These are phyloP conservation scores for Paramyrothecium sp. DNA, from an alignment of 2,329 filamentous ascomycete genomes.

Conservation along the genomic window DNA sequence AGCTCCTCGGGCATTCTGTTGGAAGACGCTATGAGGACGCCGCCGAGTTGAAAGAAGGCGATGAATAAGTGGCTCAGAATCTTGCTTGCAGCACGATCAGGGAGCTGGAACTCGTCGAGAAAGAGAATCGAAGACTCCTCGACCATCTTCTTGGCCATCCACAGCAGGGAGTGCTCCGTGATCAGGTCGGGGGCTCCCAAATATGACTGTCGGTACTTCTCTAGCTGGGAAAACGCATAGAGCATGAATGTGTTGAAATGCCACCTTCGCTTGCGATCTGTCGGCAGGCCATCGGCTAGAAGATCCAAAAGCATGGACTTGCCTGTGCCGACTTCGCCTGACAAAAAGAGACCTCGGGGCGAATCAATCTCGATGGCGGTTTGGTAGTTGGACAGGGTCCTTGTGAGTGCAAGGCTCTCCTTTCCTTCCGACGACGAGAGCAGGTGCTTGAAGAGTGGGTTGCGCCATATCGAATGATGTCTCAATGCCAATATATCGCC, in stretches of 20 bases:
- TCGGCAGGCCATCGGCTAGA: constrained; percentile 75
- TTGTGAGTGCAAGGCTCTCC: constrained; percentile 64
- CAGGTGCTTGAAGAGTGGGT: constrained; percentile 58
- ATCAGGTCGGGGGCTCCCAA: constrained; percentile 11
- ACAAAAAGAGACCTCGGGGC: constrained; percentile 72
- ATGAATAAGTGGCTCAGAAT: constrained; percentile 78
- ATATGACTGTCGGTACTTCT: constrained; percentile 54
- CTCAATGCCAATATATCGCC: constrained; percentile 42
- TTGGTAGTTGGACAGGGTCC: constrained; percentile 68
- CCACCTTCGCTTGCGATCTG: constrained; percentile 69
- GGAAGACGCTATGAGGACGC: constrained; percentile 76
- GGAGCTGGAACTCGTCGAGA: constrained; percentile 80
- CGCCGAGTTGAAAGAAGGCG: constrained; percentile 77
- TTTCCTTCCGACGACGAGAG: constrained; percentile 55
- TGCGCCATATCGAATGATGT: constrained; percentile 56
- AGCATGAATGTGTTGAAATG: constrained; percentile 89
- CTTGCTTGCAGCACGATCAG: constrained; percentile 74
- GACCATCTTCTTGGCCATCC: constrained; percentile 74
- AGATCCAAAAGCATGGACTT: constrained; percentile 85
- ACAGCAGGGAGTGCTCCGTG: constrained; percentile 65
- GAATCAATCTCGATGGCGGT: constrained; percentile 70
- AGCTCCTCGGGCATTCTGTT: constrained; percentile 84
- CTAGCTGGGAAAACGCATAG: constrained; percentile 70
- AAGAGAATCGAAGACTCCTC: constrained; percentile 75
- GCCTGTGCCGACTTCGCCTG: constrained; percentile 79